Evolutionary conservation across 768 basidiomycete species (phyloP).

Genomic region (Russula brevipes): DNA sequence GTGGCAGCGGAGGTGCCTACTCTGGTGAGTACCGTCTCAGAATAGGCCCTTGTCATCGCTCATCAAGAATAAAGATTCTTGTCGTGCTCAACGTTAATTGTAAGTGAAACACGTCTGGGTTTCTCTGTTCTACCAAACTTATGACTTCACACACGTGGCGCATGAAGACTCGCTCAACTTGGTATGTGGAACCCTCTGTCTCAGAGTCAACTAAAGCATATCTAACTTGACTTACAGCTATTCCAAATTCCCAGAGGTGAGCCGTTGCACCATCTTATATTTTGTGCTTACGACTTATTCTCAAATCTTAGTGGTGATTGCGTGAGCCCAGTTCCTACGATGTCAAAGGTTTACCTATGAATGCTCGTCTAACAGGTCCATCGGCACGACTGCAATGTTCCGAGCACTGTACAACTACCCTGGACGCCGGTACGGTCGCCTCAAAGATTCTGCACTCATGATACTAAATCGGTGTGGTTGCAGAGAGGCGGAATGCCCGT

Average conservation of each 20-base stretch:
- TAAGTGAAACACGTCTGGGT: not conserved
- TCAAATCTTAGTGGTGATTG: conserved; percentile 10
- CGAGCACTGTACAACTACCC: not conserved
- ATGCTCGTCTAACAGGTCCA: not conserved
- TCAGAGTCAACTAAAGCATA: not conserved
- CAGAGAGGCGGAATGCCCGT: not conserved
- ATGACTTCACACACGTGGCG: not conserved
- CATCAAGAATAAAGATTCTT: not conserved
- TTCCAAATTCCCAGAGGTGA: conserved; percentile 15
- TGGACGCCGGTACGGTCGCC: not conserved
- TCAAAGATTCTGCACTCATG: too few species aligned
- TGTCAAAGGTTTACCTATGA: not conserved
- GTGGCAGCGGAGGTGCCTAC: conserved; percentile 14
- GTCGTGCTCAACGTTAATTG: conserved; percentile 2
- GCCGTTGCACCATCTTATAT: not conserved
- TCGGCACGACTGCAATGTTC: conserved; percentile 11
- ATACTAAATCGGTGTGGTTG: not conserved
- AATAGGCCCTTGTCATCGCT: not conserved
- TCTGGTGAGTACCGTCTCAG: not conserved
- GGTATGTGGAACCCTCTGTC: not conserved
- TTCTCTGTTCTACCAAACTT: not conserved
- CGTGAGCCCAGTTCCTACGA: not conserved
- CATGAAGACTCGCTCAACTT: conserved; percentile 5
- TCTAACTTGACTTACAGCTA: not conserved
- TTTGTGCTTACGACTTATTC: not conserved